Percentiles rank a stretch among this genome's conserved stretches.
phyloP scores from a whole-genome alignment of 2,329 filamentous ascomycete genomes.

The Monilinia fructicola region DNA sequence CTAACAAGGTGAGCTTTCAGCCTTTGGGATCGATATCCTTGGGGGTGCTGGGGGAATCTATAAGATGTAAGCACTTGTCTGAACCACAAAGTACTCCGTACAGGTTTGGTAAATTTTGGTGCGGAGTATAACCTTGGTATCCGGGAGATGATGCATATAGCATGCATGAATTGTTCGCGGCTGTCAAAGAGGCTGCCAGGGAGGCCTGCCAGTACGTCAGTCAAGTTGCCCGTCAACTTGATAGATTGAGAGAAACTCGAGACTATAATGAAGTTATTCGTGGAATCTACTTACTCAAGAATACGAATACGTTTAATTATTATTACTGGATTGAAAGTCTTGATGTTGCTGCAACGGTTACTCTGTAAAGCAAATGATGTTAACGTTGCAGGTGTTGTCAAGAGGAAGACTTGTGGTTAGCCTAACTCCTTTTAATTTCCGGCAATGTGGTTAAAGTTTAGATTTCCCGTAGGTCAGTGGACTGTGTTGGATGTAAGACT shows the following conservation, averaged over 20 bases:
- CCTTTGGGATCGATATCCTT: not conserved
- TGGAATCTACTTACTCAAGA: not conserved
- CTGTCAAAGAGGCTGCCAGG: slow-evolving; percentile 7
- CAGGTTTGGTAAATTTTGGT: slow-evolving; percentile 1
- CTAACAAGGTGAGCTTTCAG: not conserved
- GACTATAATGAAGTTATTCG: not conserved
- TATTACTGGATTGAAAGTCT: no score
- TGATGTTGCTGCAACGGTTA: not conserved
- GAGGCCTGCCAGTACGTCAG: not conserved
- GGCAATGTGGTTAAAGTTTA: slow-evolving; percentile 25
- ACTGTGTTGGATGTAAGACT: not conserved
- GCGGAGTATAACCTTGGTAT: slow-evolving; percentile 9
- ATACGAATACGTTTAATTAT: no score
- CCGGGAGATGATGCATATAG: slow-evolving; percentile 4
- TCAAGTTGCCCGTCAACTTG: slow-evolving; percentile 10
- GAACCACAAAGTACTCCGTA: not conserved
- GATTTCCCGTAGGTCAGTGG: slow-evolving; percentile 17
- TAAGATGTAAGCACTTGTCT: slow-evolving; percentile 21
- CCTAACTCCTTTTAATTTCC: slow-evolving; percentile 18
- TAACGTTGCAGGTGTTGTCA: not conserved
- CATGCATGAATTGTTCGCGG: slow-evolving; percentile 12
- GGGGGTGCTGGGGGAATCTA: slow-evolving; percentile 1
- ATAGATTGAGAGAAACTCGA: not conserved
- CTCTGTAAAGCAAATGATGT: no score
- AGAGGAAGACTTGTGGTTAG: not conserved